Base-by-base conservation (phyloP, 495 filamentous ascomycete genomes). In the Delitschia confertaspora region DNA sequence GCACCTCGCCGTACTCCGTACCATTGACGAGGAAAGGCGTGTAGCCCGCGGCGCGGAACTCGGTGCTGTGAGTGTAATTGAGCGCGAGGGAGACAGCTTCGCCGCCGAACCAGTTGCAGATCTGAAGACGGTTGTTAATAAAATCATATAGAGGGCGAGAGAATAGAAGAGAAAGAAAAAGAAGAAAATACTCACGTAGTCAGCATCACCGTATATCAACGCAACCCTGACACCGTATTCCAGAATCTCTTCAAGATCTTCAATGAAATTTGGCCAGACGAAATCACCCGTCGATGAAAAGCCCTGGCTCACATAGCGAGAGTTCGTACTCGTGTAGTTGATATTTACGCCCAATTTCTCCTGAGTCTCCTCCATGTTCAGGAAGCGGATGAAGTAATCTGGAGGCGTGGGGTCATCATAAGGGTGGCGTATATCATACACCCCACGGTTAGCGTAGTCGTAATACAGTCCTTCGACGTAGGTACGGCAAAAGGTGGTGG, bases 11-110 rank as follows among this genome's bases (percentile, higher is more conserved):
- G 37, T 61, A 66, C 47, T 68, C 60, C 14, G 40, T 42, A 21
- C 61, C 60, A 25, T 66, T 58, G 7, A 68, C 60, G 8, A 62
- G 27, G 44, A 69, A 53, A 1, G 56, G 66, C 14, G 47, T 64
- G 56, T 83, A 83, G 4, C 74, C 79, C 6, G 77, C 69, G 0
- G 59, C 62, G 3, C 53, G 57, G 61, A 83, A 83, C 27, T 67
- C 49, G 4, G 43, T 55, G 3, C 49, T 19, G 36, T 65, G 42
- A 4, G 62, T 60, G 50, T 70, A 71, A 32, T 71, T 56, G 11
- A 83, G 37, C 10, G 70, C 67, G 0, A 82, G 60, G 13, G 70
- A 74, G 39, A 79, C 65, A 6, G 74, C 71, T 56, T 54, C 51
- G 23, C 51, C 51, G 27, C 51, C 51, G 33, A 54, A 49, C 51